phyloP scores from a whole-genome alignment of 2,329 filamentous ascomycete species.

The Aureobasidium mangrovei region DNA sequence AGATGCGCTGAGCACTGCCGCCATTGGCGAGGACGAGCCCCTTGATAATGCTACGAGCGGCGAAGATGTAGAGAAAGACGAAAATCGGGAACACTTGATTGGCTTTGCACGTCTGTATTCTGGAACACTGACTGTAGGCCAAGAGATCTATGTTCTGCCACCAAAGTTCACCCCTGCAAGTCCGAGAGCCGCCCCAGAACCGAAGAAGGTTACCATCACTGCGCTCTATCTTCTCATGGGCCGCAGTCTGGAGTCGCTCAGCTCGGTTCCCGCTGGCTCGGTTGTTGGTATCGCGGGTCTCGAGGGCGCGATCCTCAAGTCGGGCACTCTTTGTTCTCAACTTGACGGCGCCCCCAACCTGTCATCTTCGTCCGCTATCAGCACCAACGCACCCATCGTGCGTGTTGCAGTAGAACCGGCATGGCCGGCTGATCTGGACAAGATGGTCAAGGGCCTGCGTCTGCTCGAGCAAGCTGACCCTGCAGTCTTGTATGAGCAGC shows the following conservation, averaged over 20 bases:
- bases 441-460: slow-evolving; percentile 83
- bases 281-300: slow-evolving; percentile 92
- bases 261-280: slow-evolving; percentile 81
- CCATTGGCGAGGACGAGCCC: slow-evolving; percentile 44
- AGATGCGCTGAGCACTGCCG: slow-evolving; percentile 52
- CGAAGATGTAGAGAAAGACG: slow-evolving; percentile 44
- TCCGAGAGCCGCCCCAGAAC: slow-evolving; percentile 61
- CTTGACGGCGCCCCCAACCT: slow-evolving; percentile 82
- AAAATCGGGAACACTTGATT: slow-evolving; percentile 78
- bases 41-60: slow-evolving; percentile 18
- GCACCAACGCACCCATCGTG: slow-evolving; percentile 70
- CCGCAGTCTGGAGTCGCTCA: slow-evolving; percentile 70
- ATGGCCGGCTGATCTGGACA: slow-evolving; percentile 82
- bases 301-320: slow-evolving; percentile 89
- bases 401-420: slow-evolving; percentile 90
- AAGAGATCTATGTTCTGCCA: slow-evolving; percentile 80
- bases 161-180: slow-evolving; percentile 85
- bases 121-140: slow-evolving; percentile 78
- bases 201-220: slow-evolving; percentile 74
- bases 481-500: slow-evolving; percentile 89
- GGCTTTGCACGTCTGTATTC: slow-evolving; percentile 94
- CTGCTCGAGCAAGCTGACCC: slow-evolving; percentile 91
- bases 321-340: slow-evolving; percentile 83
- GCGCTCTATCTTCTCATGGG: slow-evolving; percentile 96
- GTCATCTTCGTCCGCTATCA: slow-evolving; percentile 71